Base-by-base conservation (phyloP, 2,329 filamentous ascomycete genomes). In the Mycogone perniciosa region DNA sequence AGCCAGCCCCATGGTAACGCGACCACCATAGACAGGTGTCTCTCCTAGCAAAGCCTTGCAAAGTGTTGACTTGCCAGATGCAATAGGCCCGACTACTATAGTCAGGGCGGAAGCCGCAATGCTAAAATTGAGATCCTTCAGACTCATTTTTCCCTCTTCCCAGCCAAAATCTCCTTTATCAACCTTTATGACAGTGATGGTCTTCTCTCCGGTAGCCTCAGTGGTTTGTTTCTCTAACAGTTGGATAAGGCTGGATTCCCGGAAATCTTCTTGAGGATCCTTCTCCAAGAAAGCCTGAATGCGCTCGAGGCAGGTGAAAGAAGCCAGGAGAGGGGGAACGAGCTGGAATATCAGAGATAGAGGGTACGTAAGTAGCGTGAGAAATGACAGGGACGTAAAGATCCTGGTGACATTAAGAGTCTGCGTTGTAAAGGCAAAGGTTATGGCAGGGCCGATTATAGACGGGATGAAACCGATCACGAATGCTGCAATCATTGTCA, bases 281-380 rank as follows among this genome's bases (percentile, higher is more conserved):
- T 50, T 39, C 2, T 67, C 67, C 1, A 75, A 54, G n/a, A 70
- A 72, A 0, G 49, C 56, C 38, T 72, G 69, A 1, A 74, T 64
- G 2, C 69, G 62, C 27, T 56, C 52, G 5, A 67, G 49, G 45
- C 69, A 71, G 1, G 64, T 58, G 20, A 71, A 35, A 0, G 60
- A 63, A 0, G 66, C 59, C 10, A 71, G 54, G 0, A 71, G 44
- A 0, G 33, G 29, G 0, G 70, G 68, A 3, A 71, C 53, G 2
- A 45, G 52, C 39, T 71, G 64, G 8, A 73, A 64, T 0, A 72
- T 39, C 4, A 39, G 29, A 1, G 57, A 41, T 0, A 73, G 54
- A 0, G 71, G 71, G 1, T 52, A 48, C 0, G 65, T 60, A 2
- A 73, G 55, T 1, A 73, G 60, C 0, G 62, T 48, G 6, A 73